These are phyloP conservation scores for Ramularia collo-cygni DNA, from an alignment of 2,329 filamentous ascomycete genomes.

Conservation along the genomic window DNA sequence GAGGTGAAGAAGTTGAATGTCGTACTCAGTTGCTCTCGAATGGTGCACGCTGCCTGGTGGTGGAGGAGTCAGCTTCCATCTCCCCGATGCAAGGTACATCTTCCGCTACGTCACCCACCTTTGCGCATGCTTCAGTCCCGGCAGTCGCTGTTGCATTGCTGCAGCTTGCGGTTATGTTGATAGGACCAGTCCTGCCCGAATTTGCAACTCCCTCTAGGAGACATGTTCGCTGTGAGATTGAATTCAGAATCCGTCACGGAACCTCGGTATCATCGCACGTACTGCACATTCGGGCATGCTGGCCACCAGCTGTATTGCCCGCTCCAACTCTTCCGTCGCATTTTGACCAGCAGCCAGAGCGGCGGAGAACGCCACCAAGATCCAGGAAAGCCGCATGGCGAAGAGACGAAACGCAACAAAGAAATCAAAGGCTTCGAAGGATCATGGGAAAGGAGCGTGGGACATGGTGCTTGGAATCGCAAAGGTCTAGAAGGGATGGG, in stretches of 20 bases:
- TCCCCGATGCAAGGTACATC: neutral
- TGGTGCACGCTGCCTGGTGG: constrained; percentile 2
- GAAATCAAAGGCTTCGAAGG: neutral
- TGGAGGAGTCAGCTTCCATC: neutral
- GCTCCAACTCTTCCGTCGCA: constrained; percentile 8
- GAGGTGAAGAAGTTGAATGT: no score
- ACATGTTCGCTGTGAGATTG: constrained; percentile 7
- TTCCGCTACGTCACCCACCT: no score
- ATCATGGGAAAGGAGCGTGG: neutral
- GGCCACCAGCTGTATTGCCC: constrained; percentile 8
- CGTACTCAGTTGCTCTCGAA: constrained; percentile 14
- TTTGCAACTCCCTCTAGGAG: constrained; percentile 9
- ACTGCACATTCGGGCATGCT: constrained; percentile 14
- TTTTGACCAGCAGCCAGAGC: constrained; percentile 8
- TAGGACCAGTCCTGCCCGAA: constrained; percentile 7
- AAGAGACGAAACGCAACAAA: neutral
- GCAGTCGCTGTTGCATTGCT: constrained; percentile 12
- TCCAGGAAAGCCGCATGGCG: constrained; percentile 12
- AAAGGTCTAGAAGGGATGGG: no score
- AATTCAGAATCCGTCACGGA: neutral
- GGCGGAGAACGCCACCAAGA: constrained; percentile 5
- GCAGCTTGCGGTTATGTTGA: constrained; percentile 10
- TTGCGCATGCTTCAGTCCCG: constrained; percentile 7
- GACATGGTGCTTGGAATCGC: no score
- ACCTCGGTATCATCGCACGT: neutral